Evolutionary conservation across 306 rosid species (phyloP), one percentile per base, ranked within the genome.

Genomic region (Erythrophleum fordii): DNA sequence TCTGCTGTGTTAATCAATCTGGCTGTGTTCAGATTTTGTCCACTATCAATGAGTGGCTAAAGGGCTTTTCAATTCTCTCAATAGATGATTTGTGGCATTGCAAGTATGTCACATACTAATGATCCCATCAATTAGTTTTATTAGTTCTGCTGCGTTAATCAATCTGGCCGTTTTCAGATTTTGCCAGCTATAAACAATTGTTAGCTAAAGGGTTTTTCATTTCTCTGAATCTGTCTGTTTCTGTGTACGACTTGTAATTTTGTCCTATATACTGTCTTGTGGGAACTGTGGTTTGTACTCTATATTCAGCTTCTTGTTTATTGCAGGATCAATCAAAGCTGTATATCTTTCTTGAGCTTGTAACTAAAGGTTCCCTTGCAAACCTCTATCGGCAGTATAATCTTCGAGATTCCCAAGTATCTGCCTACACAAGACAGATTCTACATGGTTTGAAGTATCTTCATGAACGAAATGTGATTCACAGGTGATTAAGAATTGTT

Each of bases 361-460:
- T 95, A 83, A 87, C 97, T 16, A 87, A 89, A 82, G 98, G 99
- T 73, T 95, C 99, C 89, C 94, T 95, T 18, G 80, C 83, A 84
- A 89, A 62, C 44, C 91, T 95, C 74, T 93, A 89, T 80, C 90
- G 76, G 66, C 88, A 69, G 37, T 90, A 83, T 75, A 78, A 78
- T 76, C 98, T 95, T 62, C 77, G 83, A 77, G 99, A 95, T 60
- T 88, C 99, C 14, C 97, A 89, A 73, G 98, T 93, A 71, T 90
- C 97, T 68, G 90, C 89, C 44, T 95, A 95, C 76, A 91, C 98
- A 64, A 91, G 96, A 86, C 99, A 95, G 82, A 93, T 95, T 79
- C 86, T 93, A 76, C 87, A 59, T 51, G 99, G 99, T 85, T 88
- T 95, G 87, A 95, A 91, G 91, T 93, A 95, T 85, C 97, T 95